These are phyloP conservation scores for Senna siamea DNA, from an alignment of 306 rosid genomes.

Conservation along the genomic window DNA sequence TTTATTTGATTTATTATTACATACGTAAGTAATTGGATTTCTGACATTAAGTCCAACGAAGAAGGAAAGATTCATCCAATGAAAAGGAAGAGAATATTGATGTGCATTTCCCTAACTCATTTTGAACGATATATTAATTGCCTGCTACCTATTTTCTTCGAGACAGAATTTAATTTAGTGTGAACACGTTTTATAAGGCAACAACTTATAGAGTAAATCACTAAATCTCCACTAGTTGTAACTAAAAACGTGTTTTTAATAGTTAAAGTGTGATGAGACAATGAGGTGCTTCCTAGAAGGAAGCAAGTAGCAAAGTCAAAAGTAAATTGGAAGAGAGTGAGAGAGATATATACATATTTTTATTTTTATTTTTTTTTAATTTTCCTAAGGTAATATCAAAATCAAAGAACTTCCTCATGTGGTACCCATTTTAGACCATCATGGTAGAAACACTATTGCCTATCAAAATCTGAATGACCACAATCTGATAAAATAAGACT, in stretches of 20 bases:
- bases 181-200: conserved; percentile 33
- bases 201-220: conserved; percentile 5
- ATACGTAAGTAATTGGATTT: not conserved
- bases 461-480: conserved; percentile 4
- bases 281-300: conserved; percentile 49
- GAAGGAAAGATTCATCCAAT: not conserved
- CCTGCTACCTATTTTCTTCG: conserved; percentile 27
- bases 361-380: too few species aligned
- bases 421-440: not conserved
- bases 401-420: not conserved
- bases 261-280: conserved; percentile 4
- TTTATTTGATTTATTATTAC: not conserved
- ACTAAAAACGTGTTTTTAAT: conserved; percentile 19
- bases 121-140: not conserved
- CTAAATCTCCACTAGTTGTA: not conserved
- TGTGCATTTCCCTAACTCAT: not conserved
- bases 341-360: too few species aligned
- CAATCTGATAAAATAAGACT: conserved; percentile 2
- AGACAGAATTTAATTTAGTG: conserved; percentile 14
- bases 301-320: conserved; percentile 38
- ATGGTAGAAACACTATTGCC: not conserved
- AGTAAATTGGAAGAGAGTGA: not conserved
- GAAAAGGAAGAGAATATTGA: conserved; percentile 1
- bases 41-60: not conserved
- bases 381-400: not conserved